phyloP scores from a whole-genome alignment of 2,329 filamentous ascomycete genomes.

The Aaosphaeria pasadenensis region DNA sequence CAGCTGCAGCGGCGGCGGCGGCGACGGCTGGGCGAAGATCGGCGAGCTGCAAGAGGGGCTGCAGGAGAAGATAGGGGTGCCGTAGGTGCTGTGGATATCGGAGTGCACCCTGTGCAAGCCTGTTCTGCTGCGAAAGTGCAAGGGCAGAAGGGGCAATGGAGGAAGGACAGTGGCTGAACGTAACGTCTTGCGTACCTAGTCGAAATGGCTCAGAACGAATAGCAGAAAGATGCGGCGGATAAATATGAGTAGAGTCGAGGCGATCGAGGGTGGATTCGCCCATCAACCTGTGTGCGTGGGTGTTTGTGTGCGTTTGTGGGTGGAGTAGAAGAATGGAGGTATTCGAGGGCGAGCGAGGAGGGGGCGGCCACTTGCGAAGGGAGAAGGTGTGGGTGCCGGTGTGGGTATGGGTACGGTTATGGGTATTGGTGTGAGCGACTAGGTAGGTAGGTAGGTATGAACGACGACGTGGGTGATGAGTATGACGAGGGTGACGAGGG shows the following conservation, averaged over 20 bases:
- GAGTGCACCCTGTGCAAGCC: constrained; percentile 4
- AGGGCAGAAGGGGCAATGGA: background rate
- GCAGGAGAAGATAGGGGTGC: constrained; percentile 13
- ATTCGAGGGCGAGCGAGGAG: background rate
- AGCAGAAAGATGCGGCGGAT: constrained; percentile 11
- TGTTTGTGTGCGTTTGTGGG: background rate
- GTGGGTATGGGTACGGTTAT: background rate
- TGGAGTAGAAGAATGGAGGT: background rate
- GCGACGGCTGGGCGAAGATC: constrained; percentile 24
- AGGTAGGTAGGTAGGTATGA: background rate
- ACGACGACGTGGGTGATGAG: background rate
- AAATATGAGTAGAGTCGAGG: constrained; percentile 9
- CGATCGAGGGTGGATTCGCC: constrained; percentile 11
- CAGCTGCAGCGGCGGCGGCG: constrained; percentile 9
- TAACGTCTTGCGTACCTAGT: background rate
- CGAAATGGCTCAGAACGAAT: constrained; percentile 7
- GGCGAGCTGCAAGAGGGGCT: constrained; percentile 26
- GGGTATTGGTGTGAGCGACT: no score
- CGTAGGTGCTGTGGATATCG: constrained; percentile 2
- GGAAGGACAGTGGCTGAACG: background rate
- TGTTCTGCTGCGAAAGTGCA: background rate
- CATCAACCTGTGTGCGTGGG: constrained; percentile 13
- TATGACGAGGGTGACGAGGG: background rate
- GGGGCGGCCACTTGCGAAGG: background rate
- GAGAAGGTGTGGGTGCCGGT: background rate